Evolutionary conservation across 2,329 filamentous ascomycete genomes (phyloP).

Genomic region (Ophiostoma ips): DNA sequence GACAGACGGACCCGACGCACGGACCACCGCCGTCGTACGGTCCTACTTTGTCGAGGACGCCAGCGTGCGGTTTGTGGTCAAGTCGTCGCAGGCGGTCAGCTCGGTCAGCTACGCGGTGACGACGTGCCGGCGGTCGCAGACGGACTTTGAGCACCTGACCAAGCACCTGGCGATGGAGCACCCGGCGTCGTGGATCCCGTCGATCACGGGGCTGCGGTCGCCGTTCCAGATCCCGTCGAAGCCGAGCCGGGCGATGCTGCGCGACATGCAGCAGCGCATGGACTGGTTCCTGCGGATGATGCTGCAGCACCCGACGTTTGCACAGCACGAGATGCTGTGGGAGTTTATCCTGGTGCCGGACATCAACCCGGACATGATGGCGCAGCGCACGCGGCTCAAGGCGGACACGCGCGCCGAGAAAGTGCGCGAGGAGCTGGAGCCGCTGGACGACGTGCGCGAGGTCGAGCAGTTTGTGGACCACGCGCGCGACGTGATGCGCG

Average conservation of each 20-base stretch:
- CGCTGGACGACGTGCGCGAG: slow-evolving; percentile 69
- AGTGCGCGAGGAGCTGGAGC: slow-evolving; percentile 77
- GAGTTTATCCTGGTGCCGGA: slow-evolving; percentile 97
- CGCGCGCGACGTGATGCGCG: slow-evolving; percentile 76
- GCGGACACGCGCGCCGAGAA: slow-evolving; percentile 70
- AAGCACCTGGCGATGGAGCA: slow-evolving; percentile 76
- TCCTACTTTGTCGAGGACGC: slow-evolving; percentile 97
- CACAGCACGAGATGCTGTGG: slow-evolving; percentile 95
- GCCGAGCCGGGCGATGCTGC: slow-evolving; percentile 72
- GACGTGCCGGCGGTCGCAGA: slow-evolving; percentile 74
- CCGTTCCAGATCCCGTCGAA: slow-evolving; percentile 90
- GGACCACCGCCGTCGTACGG: slow-evolving; percentile 83
- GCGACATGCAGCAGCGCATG: slow-evolving; percentile 74
- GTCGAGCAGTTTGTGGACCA: slow-evolving; percentile 89
- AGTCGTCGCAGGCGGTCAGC: slow-evolving; percentile 77
- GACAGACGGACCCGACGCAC: slow-evolving; percentile 59
- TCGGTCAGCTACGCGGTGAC: slow-evolving; percentile 82
- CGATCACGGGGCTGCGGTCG: slow-evolving; percentile 61
- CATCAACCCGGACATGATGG: slow-evolving; percentile 78
- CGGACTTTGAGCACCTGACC: slow-evolving; percentile 83
- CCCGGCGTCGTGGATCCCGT: slow-evolving; percentile 88
- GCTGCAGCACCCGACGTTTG: slow-evolving; percentile 78
- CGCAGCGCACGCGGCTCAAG: slow-evolving; percentile 75
- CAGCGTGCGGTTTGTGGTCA: slow-evolving; percentile 81
- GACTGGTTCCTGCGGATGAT: slow-evolving; percentile 82